Conservation (phyloP, 2,329 filamentous ascomycete genomes). For the Colletotrichum limetticola region DNA sequence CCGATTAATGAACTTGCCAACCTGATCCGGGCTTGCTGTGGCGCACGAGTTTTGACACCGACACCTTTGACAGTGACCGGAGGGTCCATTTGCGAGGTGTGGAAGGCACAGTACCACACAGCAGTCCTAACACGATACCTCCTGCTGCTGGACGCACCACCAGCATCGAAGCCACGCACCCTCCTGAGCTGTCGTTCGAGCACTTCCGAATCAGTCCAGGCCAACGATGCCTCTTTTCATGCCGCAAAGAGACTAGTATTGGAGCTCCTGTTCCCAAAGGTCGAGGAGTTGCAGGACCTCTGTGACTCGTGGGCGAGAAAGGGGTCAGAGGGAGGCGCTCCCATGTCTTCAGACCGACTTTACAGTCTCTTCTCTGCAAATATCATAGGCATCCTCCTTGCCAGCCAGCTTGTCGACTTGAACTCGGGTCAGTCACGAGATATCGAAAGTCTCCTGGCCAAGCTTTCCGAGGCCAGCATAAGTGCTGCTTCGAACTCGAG, state of each 20-base stretch:
- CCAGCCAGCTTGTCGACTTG: slow-evolving; percentile 58
- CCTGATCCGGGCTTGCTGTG: slow-evolving; percentile 77
- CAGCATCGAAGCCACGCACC: slow-evolving; percentile 13
- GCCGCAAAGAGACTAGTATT: slow-evolving; percentile 62
- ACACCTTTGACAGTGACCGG: slow-evolving; percentile 53
- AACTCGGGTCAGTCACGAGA: slow-evolving; percentile 61
- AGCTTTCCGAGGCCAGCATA: slow-evolving; percentile 53
- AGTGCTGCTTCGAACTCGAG: slow-evolving; percentile 53
- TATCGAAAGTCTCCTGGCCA: slow-evolving; percentile 55
- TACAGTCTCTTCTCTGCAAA: slow-evolving; percentile 63
- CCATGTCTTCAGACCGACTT: slow-evolving; percentile 63
- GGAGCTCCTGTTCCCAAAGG: slow-evolving; percentile 64
- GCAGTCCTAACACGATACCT: slow-evolving; percentile 63
- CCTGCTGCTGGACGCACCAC: slow-evolving; percentile 58
- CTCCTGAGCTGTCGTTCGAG: not conserved
- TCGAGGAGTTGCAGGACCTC: slow-evolving; percentile 60
- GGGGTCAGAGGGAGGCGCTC: slow-evolving; percentile 55
- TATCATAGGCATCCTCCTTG: slow-evolving; percentile 55
- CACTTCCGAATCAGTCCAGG: slow-evolving; percentile 36
- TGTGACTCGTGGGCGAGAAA: slow-evolving; percentile 59
- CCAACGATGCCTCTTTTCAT: slow-evolving; percentile 49
- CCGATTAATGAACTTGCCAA: slow-evolving; percentile 74
- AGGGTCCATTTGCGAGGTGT: slow-evolving; percentile 59
- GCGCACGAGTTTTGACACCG: slow-evolving; percentile 50
- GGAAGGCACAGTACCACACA: slow-evolving; percentile 55